Evolutionary conservation across 2,329 filamentous ascomycete species (phyloP).

Genomic region (Pseudodiploospora longispora): DNA sequence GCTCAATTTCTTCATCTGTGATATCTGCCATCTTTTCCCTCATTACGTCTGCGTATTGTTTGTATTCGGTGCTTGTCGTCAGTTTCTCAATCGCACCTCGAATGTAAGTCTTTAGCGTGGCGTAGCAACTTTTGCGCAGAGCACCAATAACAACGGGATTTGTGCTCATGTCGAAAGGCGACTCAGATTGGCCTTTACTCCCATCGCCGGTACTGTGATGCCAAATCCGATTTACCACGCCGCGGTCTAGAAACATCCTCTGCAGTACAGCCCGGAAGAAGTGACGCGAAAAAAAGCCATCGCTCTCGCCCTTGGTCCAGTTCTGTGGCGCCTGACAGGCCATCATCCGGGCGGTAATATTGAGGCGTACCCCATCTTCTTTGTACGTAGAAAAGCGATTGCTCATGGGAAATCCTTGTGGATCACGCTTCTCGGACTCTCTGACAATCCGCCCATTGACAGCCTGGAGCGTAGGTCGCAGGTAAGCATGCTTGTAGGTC

Average conservation of each 20-base stretch:
- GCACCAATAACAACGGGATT: constrained; percentile 82
- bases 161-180: constrained; percentile 50
- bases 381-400: constrained; percentile 53
- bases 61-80: constrained; percentile 46
- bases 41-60: constrained; percentile 53
- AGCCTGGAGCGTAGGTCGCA: constrained; percentile 61
- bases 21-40: constrained; percentile 57
- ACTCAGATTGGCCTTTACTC: constrained; percentile 6
- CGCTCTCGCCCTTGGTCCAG: constrained; percentile 76
- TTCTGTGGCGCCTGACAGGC: constrained; percentile 91
- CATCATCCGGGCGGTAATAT: constrained; percentile 98
- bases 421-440: constrained; percentile 68
- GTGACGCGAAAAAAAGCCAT: constrained; percentile 83
- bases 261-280: constrained; percentile 89
- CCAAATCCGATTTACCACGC: constrained; percentile 58
- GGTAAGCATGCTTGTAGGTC: constrained; percentile 73
- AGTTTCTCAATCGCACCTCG: constrained; percentile 75
- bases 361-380: constrained; percentile 65
- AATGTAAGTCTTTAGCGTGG: constrained; percentile 67
- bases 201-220: constrained; percentile 26
- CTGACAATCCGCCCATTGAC: constrained; percentile 59
- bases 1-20: constrained; percentile 65
- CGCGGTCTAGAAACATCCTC: constrained; percentile 81
- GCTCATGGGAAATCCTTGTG: constrained; percentile 92
- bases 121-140: constrained; percentile 71